These are phyloP conservation scores for Sextonia rubra DNA, from an alignment of 164 flowering plant species.

Conservation along the genomic window DNA sequence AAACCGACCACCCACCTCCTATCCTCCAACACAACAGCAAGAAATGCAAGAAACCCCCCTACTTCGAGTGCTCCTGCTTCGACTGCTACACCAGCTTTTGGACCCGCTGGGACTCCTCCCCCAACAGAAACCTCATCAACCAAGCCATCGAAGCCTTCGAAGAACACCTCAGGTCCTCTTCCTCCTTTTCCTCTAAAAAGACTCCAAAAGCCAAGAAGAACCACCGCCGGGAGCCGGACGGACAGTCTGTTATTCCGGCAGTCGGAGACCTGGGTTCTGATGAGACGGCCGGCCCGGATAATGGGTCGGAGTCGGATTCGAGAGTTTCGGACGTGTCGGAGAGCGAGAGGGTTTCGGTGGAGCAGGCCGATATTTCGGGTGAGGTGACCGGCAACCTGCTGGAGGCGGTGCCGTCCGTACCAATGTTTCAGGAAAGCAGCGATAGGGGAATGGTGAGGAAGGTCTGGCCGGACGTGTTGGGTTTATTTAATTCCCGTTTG, in stretches of 20 bases:
- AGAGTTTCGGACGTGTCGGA: background rate
- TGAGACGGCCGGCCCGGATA: slow-evolving; percentile 6
- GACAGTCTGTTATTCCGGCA: background rate
- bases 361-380: background rate
- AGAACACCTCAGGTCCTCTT: slow-evolving; percentile 36
- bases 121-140: slow-evolving; percentile 66
- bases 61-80: slow-evolving; percentile 66
- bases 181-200: background rate
- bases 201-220: background rate
- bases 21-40: slow-evolving; percentile 22
- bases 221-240: slow-evolving; percentile 5
- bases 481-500: slow-evolving; percentile 65
- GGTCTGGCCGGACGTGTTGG: slow-evolving; percentile 74
- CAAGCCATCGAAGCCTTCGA: slow-evolving; percentile 77
- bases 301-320: background rate
- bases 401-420: background rate
- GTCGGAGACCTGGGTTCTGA: background rate
- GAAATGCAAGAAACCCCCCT: slow-evolving; percentile 24
- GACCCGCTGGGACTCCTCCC: slow-evolving; percentile 76
- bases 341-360: background rate
- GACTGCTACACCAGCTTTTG: slow-evolving; percentile 74
- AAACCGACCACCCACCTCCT: slow-evolving; percentile 4
- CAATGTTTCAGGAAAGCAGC: slow-evolving; percentile 7
- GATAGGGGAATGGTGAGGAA: slow-evolving; percentile 61
- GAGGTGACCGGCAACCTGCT: background rate